Evolutionary conservation across 2,329 filamentous ascomycete genomes (phyloP).

Genomic region (Raffaelea ambrosiae): DNA sequence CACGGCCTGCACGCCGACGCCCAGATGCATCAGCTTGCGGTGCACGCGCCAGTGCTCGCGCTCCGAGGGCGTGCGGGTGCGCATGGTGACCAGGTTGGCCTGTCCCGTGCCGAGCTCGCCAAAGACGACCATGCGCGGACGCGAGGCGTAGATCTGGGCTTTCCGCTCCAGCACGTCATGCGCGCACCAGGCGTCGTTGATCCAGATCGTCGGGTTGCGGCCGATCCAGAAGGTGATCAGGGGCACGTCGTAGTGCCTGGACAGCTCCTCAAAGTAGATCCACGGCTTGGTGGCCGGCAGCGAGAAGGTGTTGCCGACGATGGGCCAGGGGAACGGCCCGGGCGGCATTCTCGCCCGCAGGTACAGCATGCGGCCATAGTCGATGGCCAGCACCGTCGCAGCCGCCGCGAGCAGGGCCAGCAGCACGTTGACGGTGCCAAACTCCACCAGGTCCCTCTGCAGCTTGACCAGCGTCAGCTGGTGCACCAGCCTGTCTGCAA

Average conservation of each 20-base stretch:
- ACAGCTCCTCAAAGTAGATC: slow-evolving; percentile 47
- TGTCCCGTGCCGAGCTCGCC: slow-evolving; percentile 36
- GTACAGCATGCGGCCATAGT: slow-evolving; percentile 41
- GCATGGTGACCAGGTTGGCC: slow-evolving; percentile 34
- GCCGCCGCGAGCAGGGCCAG: slow-evolving; percentile 15
- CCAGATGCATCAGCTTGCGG: slow-evolving; percentile 43
- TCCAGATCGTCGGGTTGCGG: slow-evolving; percentile 35
- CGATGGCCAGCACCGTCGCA: slow-evolving; percentile 21
- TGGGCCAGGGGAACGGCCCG: slow-evolving; percentile 43
- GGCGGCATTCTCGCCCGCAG: slow-evolving; percentile 43
- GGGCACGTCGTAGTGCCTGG: slow-evolving; percentile 37
- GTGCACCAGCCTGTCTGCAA: slow-evolving; percentile 14
- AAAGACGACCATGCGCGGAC: slow-evolving; percentile 40
- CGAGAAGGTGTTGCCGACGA: slow-evolving; percentile 47
- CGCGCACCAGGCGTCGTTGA: slow-evolving; percentile 40
- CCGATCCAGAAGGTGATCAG: slow-evolving; percentile 50
- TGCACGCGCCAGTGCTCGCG: slow-evolving; percentile 34
- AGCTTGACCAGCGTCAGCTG: slow-evolving; percentile 15
- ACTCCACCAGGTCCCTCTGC: slow-evolving; percentile 15
- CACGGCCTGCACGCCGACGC: slow-evolving; percentile 46
- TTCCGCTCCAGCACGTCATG: slow-evolving; percentile 47
- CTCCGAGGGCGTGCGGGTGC: slow-evolving; percentile 26
- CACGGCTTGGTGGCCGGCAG: slow-evolving; percentile 47
- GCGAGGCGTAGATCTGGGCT: slow-evolving; percentile 39
- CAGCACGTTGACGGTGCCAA: slow-evolving; percentile 12